A percentile compares a stretch with the other conserved stretches of the same genome.
phyloP scores from a whole-genome alignment of 2,329 filamentous ascomycete species.

The Colletotrichum endophyticum region DNA sequence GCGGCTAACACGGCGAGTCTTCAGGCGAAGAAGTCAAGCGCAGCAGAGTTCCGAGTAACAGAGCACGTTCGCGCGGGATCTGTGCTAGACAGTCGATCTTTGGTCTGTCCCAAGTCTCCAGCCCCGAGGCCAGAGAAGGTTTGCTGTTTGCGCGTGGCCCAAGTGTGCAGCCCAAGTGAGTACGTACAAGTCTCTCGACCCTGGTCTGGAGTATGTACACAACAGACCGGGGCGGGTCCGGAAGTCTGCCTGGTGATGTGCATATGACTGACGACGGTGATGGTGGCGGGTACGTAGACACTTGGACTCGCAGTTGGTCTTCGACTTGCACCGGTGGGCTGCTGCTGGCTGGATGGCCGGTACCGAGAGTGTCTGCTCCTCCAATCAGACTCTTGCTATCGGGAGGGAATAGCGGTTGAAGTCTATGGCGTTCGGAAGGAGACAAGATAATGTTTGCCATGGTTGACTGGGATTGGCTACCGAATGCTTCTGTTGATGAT shows the following conservation, averaged over 20 bases:
- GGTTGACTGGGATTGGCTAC: neutral
- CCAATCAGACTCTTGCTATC: neutral
- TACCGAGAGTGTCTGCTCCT: neutral
- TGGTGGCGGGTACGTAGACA: neutral
- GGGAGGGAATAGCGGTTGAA: neutral
- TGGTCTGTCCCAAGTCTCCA: neutral
- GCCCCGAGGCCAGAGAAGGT: neutral
- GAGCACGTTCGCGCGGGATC: conserved; percentile 7
- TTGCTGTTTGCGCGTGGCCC: neutral
- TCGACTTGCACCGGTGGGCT: neutral
- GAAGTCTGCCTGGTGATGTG: neutral
- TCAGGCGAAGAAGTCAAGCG: neutral
- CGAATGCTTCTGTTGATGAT: neutral
- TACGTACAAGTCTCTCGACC: neutral
- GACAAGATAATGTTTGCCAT: neutral
- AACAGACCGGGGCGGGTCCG: neutral
- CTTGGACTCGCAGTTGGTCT: neutral
- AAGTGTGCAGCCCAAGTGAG: neutral
- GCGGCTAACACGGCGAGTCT: neutral
- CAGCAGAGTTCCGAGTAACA: neutral
- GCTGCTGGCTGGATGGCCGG: neutral
- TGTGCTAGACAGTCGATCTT: neutral
- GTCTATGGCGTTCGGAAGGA: neutral
- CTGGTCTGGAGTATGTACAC: neutral
- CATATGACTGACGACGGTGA: neutral